Evolutionary conservation across 2,329 filamentous ascomycete genomes (phyloP).

Genomic region (Penicillium sp.): DNA sequence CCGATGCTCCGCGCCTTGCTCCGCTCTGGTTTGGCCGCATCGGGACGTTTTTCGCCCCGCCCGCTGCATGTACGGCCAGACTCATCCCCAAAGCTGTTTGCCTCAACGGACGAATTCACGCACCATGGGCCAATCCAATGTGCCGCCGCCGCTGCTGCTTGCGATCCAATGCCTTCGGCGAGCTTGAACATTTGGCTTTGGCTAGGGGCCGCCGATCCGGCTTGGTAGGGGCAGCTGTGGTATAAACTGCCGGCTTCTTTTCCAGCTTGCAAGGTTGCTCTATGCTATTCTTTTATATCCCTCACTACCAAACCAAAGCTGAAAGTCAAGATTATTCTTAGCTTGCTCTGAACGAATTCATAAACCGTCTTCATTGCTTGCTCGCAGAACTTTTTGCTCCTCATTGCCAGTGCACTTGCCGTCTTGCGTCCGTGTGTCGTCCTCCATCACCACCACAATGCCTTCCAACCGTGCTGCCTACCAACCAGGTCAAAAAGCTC

Average conservation of each 20-base stretch:
- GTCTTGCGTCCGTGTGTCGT: neutral
- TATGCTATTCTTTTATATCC: neutral
- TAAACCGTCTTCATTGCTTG: slow-evolving; percentile 1
- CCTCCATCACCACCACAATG: slow-evolving; percentile 2
- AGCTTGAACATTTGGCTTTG: neutral
- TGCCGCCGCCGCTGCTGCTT: too few relatives aligned
- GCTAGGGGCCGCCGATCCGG: neutral
- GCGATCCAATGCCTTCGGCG: neutral
- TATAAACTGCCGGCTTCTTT: slow-evolving; percentile 1
- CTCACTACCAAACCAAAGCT: neutral
- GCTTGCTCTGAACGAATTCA: neutral
- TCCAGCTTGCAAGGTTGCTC: neutral
- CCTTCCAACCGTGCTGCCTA: slow-evolving; percentile 33
- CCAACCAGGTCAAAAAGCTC: slow-evolving; percentile 27
- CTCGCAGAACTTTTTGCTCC: neutral
- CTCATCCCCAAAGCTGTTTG: neutral
- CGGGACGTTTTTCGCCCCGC: slow-evolving; percentile 3
- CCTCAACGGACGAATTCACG: neutral
- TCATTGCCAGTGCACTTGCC: neutral
- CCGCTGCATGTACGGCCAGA: too few relatives aligned
- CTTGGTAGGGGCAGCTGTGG: neutral
- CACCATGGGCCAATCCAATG: neutral
- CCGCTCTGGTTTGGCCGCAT: neutral
- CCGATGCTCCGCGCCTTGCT: slow-evolving; percentile 8
- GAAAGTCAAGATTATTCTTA: neutral